phyloP scores from a whole-genome alignment of 2,329 filamentous ascomycete species.

The Colletotrichum agaves region DNA sequence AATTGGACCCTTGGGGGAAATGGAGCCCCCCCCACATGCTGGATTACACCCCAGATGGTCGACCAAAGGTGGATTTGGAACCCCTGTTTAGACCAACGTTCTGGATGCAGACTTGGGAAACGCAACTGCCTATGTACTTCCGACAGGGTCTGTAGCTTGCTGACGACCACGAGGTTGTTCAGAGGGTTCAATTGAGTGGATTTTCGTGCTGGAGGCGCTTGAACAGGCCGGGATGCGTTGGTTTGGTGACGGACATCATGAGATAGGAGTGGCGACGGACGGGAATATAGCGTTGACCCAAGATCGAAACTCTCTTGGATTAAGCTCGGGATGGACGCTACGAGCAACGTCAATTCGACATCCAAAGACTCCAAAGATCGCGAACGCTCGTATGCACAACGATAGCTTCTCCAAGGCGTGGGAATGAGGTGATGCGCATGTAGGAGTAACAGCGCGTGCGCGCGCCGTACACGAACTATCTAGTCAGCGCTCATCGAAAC shows the following conservation, averaged over 20 bases:
- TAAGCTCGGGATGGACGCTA: neutral
- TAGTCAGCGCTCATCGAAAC: conserved; percentile 1
- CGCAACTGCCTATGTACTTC: neutral
- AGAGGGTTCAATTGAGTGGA: neutral
- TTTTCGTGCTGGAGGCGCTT: neutral
- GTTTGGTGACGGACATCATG: neutral
- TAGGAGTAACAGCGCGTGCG: neutral
- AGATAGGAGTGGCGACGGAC: neutral
- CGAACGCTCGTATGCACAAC: neutral
- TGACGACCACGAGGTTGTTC: neutral
- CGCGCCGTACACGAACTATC: neutral
- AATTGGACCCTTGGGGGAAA: conserved; percentile 23
- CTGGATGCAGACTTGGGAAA: neutral
- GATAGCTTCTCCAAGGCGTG: neutral
- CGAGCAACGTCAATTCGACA: neutral
- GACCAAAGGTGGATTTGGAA: neutral
- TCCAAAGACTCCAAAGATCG: neutral
- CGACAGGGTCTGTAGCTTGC: neutral
- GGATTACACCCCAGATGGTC: conserved; percentile 13
- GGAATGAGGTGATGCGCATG: neutral
- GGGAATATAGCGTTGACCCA: neutral
- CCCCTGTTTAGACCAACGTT: conserved; percentile 14
- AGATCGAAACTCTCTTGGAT: neutral
- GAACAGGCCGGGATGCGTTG: neutral
- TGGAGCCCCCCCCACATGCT: conserved; percentile 6